A percentile compares a stretch with the other conserved stretches of the same genome.
Conservation (phyloP, 352 stramenopile species). For the Phytophthora cactorum region DNA sequence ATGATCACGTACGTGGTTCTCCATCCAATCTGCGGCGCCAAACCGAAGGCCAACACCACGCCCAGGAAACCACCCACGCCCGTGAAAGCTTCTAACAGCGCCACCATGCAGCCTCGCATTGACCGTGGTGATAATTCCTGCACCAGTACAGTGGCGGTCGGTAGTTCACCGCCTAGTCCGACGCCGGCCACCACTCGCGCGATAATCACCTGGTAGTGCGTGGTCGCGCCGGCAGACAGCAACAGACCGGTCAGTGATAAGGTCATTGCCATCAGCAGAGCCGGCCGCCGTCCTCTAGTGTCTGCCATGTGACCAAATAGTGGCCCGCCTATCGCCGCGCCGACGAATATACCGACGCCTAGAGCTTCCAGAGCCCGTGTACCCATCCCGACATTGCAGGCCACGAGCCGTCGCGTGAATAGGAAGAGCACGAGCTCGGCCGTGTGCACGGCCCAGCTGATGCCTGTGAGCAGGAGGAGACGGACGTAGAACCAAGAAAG, state of each 20-base stretch:
- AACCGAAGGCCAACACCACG: slow-evolving; percentile 28
- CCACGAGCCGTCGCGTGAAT: slow-evolving; percentile 35
- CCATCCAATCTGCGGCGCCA: slow-evolving; percentile 42
- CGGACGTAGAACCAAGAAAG: slow-evolving; percentile 40
- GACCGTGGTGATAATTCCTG: slow-evolving; percentile 38
- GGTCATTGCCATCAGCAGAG: slow-evolving; percentile 38
- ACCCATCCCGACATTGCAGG: slow-evolving; percentile 31
- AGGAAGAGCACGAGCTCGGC: slow-evolving; percentile 48
- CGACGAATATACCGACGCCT: slow-evolving; percentile 26
- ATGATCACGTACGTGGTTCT: slow-evolving; percentile 34
- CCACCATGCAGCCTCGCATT: slow-evolving; percentile 38
- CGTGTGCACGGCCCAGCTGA: slow-evolving; percentile 46
- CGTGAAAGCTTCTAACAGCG: slow-evolving; percentile 41
- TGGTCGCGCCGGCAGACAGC: slow-evolving; percentile 31
- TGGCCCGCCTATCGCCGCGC: slow-evolving; percentile 31
- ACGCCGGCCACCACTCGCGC: slow-evolving; percentile 40
- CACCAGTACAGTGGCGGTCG: slow-evolving; percentile 37
- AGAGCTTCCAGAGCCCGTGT: slow-evolving; percentile 33
- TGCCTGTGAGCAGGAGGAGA: slow-evolving; percentile 39
- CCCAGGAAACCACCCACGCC: slow-evolving; percentile 41
- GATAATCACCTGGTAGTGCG: slow-evolving; percentile 33
- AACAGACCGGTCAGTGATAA: slow-evolving; percentile 32
- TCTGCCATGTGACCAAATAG: slow-evolving; percentile 39
- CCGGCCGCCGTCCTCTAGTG: slow-evolving; percentile 28
- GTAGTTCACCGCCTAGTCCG: slow-evolving; percentile 46